phyloP scores from a whole-genome alignment of 345 rosid species.

The Salix arbutifolia region DNA sequence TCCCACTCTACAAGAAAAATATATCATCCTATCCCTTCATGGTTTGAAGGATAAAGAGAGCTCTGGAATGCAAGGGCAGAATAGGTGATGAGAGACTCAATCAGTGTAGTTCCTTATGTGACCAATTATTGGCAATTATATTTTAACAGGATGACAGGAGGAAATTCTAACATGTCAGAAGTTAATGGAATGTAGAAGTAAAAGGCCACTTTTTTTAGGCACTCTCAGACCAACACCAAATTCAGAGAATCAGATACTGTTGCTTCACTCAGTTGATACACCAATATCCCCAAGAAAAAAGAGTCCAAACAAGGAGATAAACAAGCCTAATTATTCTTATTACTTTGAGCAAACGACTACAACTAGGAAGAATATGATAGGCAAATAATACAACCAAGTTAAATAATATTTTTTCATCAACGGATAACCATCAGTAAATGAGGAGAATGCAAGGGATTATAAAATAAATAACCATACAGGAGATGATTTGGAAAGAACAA shows the following conservation, averaged over 20 bases:
- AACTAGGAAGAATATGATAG: neutral
- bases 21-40: no score
- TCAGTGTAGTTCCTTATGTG: neutral
- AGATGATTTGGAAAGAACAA: neutral
- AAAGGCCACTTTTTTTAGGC: neutral
- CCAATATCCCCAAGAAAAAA: neutral
- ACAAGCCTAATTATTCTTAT: neutral
- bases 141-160: neutral
- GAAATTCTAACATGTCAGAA: neutral
- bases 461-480: neutral
- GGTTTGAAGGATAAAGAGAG: no score
- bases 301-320: neutral
- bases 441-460: neutral
- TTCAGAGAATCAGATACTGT: neutral
- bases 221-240: neutral
- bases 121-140: neutral
- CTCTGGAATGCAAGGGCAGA: no score
- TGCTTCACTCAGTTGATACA: neutral
- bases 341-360: neutral
- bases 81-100: neutral
- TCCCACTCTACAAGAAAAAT: no score
- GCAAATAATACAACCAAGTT: neutral
- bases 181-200: neutral
- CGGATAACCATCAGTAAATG: neutral
- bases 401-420: neutral